phyloP scores from a whole-genome alignment of 1,284 basidiomycete genomes.

The Pascua sp. region DNA sequence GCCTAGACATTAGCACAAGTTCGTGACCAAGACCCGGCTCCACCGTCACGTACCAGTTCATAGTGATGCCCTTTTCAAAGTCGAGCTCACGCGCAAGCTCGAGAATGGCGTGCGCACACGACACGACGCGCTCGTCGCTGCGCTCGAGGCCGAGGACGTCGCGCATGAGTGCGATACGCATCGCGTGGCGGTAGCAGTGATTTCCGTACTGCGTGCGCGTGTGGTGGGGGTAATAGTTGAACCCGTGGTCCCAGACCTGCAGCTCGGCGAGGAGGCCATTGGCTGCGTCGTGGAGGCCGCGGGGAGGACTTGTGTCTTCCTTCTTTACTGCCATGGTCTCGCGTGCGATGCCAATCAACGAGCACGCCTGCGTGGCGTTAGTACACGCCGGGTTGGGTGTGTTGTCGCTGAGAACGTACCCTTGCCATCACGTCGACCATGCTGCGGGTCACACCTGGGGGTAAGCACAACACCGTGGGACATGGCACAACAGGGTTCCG shows the following conservation, averaged over 20 bases:
- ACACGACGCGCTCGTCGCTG: constrained; percentile 31
- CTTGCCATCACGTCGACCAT: constrained; percentile 45
- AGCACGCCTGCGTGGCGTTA: constrained; percentile 22
- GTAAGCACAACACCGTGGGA: not conserved
- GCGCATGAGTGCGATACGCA: constrained; percentile 34
- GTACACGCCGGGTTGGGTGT: not conserved
- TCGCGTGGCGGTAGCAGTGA: constrained; percentile 39
- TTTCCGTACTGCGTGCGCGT: constrained; percentile 42
- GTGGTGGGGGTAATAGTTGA: constrained; percentile 38
- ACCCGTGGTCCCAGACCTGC: constrained; percentile 36
- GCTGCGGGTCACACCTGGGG: constrained; percentile 33
- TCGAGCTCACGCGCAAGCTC: constrained; percentile 37
- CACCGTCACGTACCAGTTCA: constrained; percentile 32
- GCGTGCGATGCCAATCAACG: constrained; percentile 23
- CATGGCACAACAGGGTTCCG: not conserved
- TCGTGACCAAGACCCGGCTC: not conserved
- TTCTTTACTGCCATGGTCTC: constrained; percentile 10
- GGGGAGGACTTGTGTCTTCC: constrained; percentile 6
- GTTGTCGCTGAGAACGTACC: constrained; percentile 10
- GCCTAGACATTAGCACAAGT: constrained; percentile 20
- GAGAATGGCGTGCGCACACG: constrained; percentile 31
- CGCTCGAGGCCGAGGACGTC: constrained; percentile 37
- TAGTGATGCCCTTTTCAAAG: constrained; percentile 20
- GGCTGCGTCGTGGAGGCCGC: constrained; percentile 26
- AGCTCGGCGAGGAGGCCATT: constrained; percentile 38